These are phyloP conservation scores for Trichoderma cornu-damae DNA, from an alignment of 2,329 filamentous ascomycete species.

Conservation along the genomic window DNA sequence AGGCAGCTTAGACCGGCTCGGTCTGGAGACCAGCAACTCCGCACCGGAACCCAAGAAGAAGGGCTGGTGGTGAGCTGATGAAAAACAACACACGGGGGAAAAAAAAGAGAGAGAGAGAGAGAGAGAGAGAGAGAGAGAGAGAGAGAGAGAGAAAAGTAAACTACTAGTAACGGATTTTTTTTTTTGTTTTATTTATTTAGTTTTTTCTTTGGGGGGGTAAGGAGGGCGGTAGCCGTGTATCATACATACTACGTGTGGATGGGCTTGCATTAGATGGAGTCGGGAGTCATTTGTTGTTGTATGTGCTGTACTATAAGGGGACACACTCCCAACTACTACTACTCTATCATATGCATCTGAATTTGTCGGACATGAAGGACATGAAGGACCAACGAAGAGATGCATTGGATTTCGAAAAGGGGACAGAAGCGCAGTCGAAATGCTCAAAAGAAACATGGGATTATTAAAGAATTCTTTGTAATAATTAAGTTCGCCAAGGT, in stretches of 20 bases:
- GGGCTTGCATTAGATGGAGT: slow-evolving; percentile 44
- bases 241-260: slow-evolving; percentile 43
- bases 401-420: not conserved
- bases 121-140: not conserved
- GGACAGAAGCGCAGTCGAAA: not conserved
- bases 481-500: slow-evolving; percentile 2
- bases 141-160: slow-evolving; percentile 19
- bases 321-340: slow-evolving; percentile 19
- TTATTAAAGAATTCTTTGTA: not conserved
- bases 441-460: not conserved
- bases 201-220: too few species aligned
- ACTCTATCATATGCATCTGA: slow-evolving; percentile 12
- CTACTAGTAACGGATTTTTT: not conserved
- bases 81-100: slow-evolving; percentile 21
- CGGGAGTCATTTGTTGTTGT: slow-evolving; percentile 32
- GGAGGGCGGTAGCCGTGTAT: slow-evolving; percentile 30
- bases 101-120: slow-evolving; percentile 16
- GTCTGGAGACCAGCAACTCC: slow-evolving; percentile 32
- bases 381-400: not conserved
- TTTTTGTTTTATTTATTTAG: too few species aligned
- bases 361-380: not conserved
- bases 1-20: slow-evolving; percentile 48
- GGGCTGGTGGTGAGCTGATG: slow-evolving; percentile 44
- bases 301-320: slow-evolving; percentile 32
- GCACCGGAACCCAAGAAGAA: slow-evolving; percentile 41